Evolutionary conservation across 2,329 filamentous ascomycete genomes (phyloP).

Genomic region (Cercospora sp.): DNA sequence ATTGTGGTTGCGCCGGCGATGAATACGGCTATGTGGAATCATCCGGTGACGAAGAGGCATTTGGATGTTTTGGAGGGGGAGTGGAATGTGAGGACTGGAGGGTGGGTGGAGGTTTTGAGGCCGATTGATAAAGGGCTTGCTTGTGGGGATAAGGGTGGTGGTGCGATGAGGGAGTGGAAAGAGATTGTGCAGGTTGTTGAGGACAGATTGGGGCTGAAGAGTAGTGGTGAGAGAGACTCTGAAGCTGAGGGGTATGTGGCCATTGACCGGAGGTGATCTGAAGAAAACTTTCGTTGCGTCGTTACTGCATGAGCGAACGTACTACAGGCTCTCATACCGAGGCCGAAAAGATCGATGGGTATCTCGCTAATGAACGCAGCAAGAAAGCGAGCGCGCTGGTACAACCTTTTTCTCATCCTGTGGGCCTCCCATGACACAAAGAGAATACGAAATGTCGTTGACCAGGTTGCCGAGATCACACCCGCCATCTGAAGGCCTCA

Average conservation of each 20-base stretch:
- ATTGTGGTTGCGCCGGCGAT: constrained; percentile 80
- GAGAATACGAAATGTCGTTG: constrained; percentile 5
- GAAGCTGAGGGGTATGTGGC: neutral
- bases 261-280: neutral
- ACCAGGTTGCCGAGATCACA: neutral
- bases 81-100: constrained; percentile 60
- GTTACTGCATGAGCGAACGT: constrained; percentile 15
- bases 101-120: constrained; percentile 68
- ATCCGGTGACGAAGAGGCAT: constrained; percentile 76
- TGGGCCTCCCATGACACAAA: constrained; percentile 1
- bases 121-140: constrained; percentile 77
- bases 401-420: constrained; percentile 14
- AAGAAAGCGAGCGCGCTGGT: constrained; percentile 10
- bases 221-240: neutral
- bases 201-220: constrained; percentile 36
- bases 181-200: constrained; percentile 69
- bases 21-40: constrained; percentile 89
- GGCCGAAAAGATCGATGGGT: constrained; percentile 11
- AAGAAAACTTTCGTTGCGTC: constrained; percentile 16
- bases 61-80: constrained; percentile 68
- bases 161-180: constrained; percentile 80
- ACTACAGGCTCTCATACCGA: constrained; percentile 10
- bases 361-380: constrained; percentile 17
- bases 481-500: constrained; percentile 37
- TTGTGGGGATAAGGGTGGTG: constrained; percentile 79